phyloP scores from a whole-genome alignment of 164 flowering plant genomes.

The Umbilicus rupestris region DNA sequence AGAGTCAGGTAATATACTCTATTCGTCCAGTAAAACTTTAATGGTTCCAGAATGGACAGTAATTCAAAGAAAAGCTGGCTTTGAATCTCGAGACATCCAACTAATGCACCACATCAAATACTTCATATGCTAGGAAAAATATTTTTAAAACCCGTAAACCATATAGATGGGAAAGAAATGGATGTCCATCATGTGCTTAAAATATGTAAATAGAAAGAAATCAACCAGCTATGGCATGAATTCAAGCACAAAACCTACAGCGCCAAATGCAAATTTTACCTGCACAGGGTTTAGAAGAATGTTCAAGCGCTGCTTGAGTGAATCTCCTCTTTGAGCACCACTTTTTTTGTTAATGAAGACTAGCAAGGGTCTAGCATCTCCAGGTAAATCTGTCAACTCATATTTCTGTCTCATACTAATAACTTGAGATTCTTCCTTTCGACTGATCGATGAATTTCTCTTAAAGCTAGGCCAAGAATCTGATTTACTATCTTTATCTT shows the following conservation, averaged over 20 bases:
- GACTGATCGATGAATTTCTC: constrained; percentile 31
- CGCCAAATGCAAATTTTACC: constrained; percentile 29
- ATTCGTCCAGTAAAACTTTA: neutral
- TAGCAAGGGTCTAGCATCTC: constrained; percentile 82
- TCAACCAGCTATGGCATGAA: neutral
- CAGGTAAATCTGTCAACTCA: constrained; percentile 71
- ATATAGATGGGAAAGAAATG: neutral
- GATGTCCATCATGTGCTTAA: neutral
- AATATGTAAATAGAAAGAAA: neutral
- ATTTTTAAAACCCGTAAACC: neutral
- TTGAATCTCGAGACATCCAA: neutral
- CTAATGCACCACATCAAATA: neutral
- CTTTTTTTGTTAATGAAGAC: constrained; percentile 95
- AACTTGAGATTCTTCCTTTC: constrained; percentile 48
- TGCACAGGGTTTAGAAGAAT: constrained; percentile 87
- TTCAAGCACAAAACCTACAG: neutral
- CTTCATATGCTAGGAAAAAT: neutral
- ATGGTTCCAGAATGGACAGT: neutral
- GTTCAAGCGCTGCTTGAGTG: constrained; percentile 74
- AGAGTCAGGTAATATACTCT: neutral
- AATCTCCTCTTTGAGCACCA: constrained; percentile 86
- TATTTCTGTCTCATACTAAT: constrained; percentile 44
- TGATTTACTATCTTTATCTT: constrained; percentile 28
- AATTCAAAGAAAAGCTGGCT: neutral
- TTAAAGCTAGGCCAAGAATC: constrained; percentile 32